These are phyloP conservation scores for Mallotus repandus DNA, from an alignment of 441 rosid genomes.

Conservation along the genomic window DNA sequence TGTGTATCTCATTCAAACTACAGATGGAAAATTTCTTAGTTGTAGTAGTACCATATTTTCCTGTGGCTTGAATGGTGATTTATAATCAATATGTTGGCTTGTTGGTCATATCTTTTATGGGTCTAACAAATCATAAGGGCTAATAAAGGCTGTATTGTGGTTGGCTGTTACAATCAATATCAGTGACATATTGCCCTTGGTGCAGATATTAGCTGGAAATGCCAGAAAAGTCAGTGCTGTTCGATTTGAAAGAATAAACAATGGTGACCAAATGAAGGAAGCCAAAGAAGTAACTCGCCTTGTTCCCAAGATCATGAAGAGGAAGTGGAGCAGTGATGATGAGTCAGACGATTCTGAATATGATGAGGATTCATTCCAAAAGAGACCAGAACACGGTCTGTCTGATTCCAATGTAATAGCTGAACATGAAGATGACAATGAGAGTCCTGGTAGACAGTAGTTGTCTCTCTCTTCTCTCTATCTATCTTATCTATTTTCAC, in stretches of 20 bases:
- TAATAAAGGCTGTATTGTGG: background rate
- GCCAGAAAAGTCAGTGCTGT: constrained; percentile 96
- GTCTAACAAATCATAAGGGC: background rate
- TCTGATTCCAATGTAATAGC: constrained; percentile 47
- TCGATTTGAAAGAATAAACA: constrained; percentile 71
- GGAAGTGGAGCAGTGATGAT: constrained; percentile 71
- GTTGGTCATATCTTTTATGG: constrained; percentile 6
- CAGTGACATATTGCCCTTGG: constrained; percentile 9
- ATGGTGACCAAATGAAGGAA: constrained; percentile 47
- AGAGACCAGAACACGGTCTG: constrained; percentile 38
- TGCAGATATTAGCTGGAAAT: constrained; percentile 92
- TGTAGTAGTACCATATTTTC: background rate
- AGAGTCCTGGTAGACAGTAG: constrained; percentile 33
- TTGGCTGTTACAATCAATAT: constrained; percentile 14
- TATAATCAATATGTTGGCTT: background rate
- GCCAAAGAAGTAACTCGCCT: constrained; percentile 69
- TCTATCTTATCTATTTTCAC: constrained; percentile 22
- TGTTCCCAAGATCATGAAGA: constrained; percentile 77
- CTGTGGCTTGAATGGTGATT: background rate
- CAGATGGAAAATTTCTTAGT: background rate
- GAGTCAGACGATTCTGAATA: constrained; percentile 34
- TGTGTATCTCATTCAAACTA: background rate
- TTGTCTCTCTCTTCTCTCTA: constrained; percentile 21
- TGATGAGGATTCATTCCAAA: constrained; percentile 43
- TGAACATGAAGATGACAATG: constrained; percentile 46